phyloP scores from a whole-genome alignment of 345 rosid species.

The Eucalyptus pauciflora region DNA sequence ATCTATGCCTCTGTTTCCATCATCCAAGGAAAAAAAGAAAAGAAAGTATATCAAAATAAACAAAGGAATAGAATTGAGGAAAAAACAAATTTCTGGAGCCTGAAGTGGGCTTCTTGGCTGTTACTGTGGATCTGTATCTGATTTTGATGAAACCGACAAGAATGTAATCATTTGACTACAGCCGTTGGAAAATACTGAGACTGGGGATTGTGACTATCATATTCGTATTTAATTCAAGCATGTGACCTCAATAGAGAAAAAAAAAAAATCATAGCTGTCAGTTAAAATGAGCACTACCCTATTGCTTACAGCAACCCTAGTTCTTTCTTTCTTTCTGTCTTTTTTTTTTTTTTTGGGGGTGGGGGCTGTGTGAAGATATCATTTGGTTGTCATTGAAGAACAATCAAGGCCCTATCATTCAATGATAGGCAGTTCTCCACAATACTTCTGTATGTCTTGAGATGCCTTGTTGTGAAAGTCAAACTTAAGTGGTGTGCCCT shows the following conservation, averaged over 20 bases:
- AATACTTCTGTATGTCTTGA: neutral
- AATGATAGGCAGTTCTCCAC: neutral
- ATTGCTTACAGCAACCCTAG: neutral
- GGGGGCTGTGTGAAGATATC: neutral
- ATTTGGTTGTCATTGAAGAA: neutral
- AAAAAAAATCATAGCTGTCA: neutral
- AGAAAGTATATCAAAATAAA: neutral
- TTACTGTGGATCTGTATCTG: neutral
- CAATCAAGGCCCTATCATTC: neutral
- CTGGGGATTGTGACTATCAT: neutral
- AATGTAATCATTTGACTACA: neutral
- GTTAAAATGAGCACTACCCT: neutral
- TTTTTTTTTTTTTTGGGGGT: accelerated
- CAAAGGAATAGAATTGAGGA: neutral
- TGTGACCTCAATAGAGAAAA: neutral
- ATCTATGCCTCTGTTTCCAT: neutral
- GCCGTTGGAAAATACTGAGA: neutral
- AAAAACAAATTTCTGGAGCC: neutral
- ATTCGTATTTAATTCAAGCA: neutral
- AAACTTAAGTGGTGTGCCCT: neutral
- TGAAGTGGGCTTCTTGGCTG: neutral
- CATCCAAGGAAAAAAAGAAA: neutral
- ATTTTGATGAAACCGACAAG: neutral
- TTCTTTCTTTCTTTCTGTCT: neutral
- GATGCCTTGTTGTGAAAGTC: neutral